Evolutionary conservation across 495 filamentous ascomycete species (phyloP), one percentile per base, ranked within the genome.

Genomic region (Lentithecium fluviatile): DNA sequence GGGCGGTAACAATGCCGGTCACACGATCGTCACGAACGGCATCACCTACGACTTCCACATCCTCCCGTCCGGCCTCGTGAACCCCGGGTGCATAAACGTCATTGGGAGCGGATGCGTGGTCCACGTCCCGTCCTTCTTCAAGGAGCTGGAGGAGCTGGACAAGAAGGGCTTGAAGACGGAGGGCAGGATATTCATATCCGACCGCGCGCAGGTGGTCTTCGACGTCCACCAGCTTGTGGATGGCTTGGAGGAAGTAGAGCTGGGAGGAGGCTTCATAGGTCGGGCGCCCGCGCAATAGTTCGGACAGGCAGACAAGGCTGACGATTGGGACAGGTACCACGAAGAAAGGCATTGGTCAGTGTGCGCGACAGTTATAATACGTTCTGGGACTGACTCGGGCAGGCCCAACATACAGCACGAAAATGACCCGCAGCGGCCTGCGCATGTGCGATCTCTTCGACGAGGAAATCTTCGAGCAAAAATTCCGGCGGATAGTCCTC

Each of bases 81-180:
- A 88, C 67, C 89, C 87, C 2, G 77, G 76, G 53, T 89, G 83
- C 73, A 78, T 85, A 63, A 96, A 94, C 77, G 77, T 97, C 47
- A 89, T 96, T 73, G 91, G 91, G 51, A 86, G 87, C 57, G 90
- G 90, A 53, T 86, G 86, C 49, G 91, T 95, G 54, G 82, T 96
- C 56, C 88, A 96, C 78, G 79, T 95, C 46, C 88, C 88, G 49
- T 81, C 80, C 45, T 94, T 97, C 81, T 95, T 95, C 82, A 85
- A 87, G 71, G 92, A 97, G 75, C 79, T 96, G 56, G 80, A 80
- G 49, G 62, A 62, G n/a, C 57, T 69, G 52, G 62, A 69, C 29
- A 51, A 52, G 37, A 52, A 65, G 21, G 91, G 91, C 17, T 73
- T 95, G 49, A 70, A 80, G 19, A 79, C 81, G 60, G 81, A 82